These are phyloP conservation scores for Fusarium burgessii DNA, from an alignment of 2,329 filamentous ascomycete species.

Conservation along the genomic window DNA sequence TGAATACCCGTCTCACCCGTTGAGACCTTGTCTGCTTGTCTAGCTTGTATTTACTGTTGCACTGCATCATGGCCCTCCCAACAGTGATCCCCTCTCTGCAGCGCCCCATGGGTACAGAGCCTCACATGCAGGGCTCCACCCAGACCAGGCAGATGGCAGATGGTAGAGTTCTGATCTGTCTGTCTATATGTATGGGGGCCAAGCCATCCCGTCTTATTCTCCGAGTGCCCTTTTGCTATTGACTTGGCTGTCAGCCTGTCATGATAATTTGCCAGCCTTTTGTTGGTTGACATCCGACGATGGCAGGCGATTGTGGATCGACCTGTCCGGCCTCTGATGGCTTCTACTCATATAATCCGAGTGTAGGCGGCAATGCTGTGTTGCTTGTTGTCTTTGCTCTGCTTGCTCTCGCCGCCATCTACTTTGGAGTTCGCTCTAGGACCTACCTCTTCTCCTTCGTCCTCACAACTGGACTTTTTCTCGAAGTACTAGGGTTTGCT, in stretches of 20 bases:
- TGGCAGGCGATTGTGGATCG: conserved; percentile 54
- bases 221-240: conserved; percentile 16
- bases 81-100: conserved; percentile 26
- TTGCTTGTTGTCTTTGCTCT: conserved; percentile 56
- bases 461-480: conserved; percentile 55
- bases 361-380: conserved; percentile 55
- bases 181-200: conserved; percentile 45
- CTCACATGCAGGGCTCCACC: conserved; percentile 42
- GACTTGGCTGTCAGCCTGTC: conserved; percentile 35
- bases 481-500: conserved; percentile 61
- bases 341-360: conserved; percentile 55
- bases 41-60: conserved; percentile 29
- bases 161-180: conserved; percentile 17
- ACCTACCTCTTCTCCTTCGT: conserved; percentile 57
- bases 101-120: conserved; percentile 42
- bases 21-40: conserved; percentile 35
- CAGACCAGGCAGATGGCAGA: conserved; percentile 25
- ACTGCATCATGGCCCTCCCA: conserved; percentile 42
- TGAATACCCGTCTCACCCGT: conserved; percentile 27
- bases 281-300: conserved; percentile 43
- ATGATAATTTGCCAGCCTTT: conserved; percentile 42
- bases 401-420: conserved; percentile 54
- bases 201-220: conserved; percentile 36
- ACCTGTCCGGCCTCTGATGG: conserved; percentile 52
- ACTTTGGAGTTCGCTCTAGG: conserved; percentile 54